Conservation (phyloP, 2,329 filamentous ascomycete species). For the Falciphora oryzae region DNA sequence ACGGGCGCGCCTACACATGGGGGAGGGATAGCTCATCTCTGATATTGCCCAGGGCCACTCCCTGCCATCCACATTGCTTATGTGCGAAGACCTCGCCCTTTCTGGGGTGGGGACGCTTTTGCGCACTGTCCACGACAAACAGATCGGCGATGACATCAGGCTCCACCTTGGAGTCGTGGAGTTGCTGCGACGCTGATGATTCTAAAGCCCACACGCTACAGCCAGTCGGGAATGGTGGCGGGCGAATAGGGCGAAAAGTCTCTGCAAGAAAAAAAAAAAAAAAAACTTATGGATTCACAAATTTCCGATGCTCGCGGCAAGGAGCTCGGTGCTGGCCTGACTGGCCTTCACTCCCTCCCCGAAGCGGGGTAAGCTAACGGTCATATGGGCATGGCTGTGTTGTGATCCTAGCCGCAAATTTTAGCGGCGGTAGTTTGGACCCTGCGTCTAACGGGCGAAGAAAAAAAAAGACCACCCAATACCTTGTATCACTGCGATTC, state of each 20-base stretch:
- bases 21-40: no score
- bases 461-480: background rate
- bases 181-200: background rate
- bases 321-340: no score
- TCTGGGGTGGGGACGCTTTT: background rate
- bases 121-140: background rate
- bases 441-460: background rate
- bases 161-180: background rate
- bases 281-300: background rate
- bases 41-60: background rate
- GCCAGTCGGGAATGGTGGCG: background rate
- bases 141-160: conserved; percentile 1
- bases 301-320: background rate
- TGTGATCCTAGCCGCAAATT: background rate
- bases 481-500: background rate
- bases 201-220: background rate
- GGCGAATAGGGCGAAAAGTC: background rate
- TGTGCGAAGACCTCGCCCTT: background rate
- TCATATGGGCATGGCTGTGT: background rate
- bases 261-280: background rate
- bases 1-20: no score
- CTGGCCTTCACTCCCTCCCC: no score
- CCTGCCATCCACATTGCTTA: background rate
- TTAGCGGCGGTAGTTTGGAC: background rate
- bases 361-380: no score